Conservation (phyloP, 2,329 filamentous ascomycete genomes). For the Colletotrichum eleusines region DNA sequence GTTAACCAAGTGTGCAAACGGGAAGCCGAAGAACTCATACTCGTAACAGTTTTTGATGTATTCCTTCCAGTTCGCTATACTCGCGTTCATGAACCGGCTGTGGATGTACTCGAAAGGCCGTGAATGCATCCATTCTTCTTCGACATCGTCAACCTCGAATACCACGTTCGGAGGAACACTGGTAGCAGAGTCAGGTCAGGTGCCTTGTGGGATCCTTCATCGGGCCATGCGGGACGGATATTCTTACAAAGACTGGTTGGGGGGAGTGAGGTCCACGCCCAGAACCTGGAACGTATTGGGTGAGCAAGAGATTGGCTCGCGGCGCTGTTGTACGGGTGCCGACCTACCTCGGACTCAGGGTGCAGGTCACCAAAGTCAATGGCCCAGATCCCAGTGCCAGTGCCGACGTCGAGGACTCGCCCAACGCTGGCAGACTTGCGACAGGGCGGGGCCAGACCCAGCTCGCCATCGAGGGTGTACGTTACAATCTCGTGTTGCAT, state of each 20-base stretch:
- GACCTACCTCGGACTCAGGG: slow-evolving; percentile 51
- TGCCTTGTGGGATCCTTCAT: too few relatives aligned
- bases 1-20: too few relatives aligned
- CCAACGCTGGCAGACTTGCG: background rate
- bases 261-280: background rate
- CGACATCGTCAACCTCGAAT: slow-evolving; percentile 67
- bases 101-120: slow-evolving; percentile 68
- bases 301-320: too few relatives aligned
- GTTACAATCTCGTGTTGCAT: slow-evolving; percentile 15
- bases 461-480: background rate
- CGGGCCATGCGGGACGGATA: too few relatives aligned
- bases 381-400: slow-evolving; percentile 59
- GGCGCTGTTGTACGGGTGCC: too few relatives aligned
- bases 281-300: too few relatives aligned
- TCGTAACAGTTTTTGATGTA: slow-evolving; percentile 61
- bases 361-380: slow-evolving; percentile 56
- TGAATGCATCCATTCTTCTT: slow-evolving; percentile 63
- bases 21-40: background rate
- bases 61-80: slow-evolving; percentile 61
- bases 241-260: too few relatives aligned
- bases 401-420: slow-evolving; percentile 58
- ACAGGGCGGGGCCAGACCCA: slow-evolving; percentile 7
- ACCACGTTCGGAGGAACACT: slow-evolving; percentile 65
- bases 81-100: slow-evolving; percentile 62
- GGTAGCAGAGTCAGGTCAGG: too few relatives aligned